Percentiles rank a stretch among this genome's conserved stretches.
phyloP scores from a whole-genome alignment of 78 protist species.

The Dictyostelium firmibasis region DNA sequence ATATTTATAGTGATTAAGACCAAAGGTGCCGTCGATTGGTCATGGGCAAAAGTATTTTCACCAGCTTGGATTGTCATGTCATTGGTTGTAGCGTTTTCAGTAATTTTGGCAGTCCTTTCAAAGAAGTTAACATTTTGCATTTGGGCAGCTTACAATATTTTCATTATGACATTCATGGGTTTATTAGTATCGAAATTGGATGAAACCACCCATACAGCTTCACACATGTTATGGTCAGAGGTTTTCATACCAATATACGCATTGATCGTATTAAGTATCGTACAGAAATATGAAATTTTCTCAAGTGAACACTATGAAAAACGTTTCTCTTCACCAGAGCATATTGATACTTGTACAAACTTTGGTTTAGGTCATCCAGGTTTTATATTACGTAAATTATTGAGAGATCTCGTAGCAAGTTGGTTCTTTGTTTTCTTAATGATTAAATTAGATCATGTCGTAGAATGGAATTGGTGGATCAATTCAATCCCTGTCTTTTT shows the following conservation, averaged over 20 bases:
- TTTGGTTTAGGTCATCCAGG: constrained; percentile 50
- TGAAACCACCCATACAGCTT: neutral
- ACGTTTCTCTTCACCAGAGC: neutral
- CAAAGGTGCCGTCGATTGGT: constrained; percentile 22
- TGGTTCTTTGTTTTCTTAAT: constrained; percentile 51
- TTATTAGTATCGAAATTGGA: neutral
- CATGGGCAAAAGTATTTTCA: constrained; percentile 45
- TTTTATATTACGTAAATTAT: neutral
- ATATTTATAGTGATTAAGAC: constrained; percentile 33
- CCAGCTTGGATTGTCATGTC: constrained; percentile 21
- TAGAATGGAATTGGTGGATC: constrained; percentile 61
- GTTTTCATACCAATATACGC: constrained; percentile 50
- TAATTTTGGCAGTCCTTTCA: neutral
- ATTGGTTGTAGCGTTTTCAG: neutral
- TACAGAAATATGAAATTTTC: neutral
- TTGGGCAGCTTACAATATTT: neutral
- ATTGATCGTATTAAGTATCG: neutral
- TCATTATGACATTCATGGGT: neutral
- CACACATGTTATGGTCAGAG: constrained; percentile 4
- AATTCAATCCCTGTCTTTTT: constrained; percentile 40
- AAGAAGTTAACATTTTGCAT: neutral
- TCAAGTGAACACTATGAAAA: neutral
- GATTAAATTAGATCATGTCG: neutral
- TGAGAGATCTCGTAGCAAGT: neutral
- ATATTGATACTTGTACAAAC: neutral